Evolutionary conservation across 345 rosid species (phyloP), one percentile per base, ranked within the genome.

Genomic region (Linum usitatissimum): DNA sequence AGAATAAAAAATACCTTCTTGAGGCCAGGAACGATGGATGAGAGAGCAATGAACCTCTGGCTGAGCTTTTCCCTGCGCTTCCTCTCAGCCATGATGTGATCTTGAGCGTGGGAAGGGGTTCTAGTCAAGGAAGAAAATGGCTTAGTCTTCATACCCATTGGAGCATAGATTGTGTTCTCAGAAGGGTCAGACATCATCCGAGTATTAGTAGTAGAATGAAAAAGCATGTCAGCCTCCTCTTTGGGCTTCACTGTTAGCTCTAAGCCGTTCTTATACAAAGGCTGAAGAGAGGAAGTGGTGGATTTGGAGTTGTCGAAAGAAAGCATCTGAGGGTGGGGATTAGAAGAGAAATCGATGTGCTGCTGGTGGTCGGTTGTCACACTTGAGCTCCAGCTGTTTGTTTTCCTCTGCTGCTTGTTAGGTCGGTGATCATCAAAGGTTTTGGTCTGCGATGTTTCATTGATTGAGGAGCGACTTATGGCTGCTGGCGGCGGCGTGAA

Each of bases 1-100:
- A n/a, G n/a, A 40, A 40, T 39, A 39, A 45, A 45, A 2, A 9
- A 45, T 67, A 79, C 88, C 84, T 79, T 84, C 69, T 81, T 84
- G 2, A 84, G 77, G 56, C 81, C 81, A 9, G 88, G 88, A 63
- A 84, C 66, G 54, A 81, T 71, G 10, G 82, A 77, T 19, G 84
- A 79, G 49, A 84, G 84, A 66, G 88, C 84, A 15, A 81, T 77
- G 65, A 84, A 80, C 7, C 79, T 73, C 75, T 83, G 78, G 73
- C 71, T 79, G 28, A 83, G 78, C 75, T 77, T 83, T 64, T 81
- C 85, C 30, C 88, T 74, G 60, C 85, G 72, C 69, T 69, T 81
- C 62, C 88, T 79, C 54, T 84, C 88, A 0, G 84, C 86, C 55
- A 81, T 31, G 7, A 77, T 74, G 68, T 84, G 86, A 45, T 83